Percentiles rank a stretch among this genome's conserved stretches.
phyloP scores from a whole-genome alignment of 441 rosid species.

The Syzygium malaccense region DNA sequence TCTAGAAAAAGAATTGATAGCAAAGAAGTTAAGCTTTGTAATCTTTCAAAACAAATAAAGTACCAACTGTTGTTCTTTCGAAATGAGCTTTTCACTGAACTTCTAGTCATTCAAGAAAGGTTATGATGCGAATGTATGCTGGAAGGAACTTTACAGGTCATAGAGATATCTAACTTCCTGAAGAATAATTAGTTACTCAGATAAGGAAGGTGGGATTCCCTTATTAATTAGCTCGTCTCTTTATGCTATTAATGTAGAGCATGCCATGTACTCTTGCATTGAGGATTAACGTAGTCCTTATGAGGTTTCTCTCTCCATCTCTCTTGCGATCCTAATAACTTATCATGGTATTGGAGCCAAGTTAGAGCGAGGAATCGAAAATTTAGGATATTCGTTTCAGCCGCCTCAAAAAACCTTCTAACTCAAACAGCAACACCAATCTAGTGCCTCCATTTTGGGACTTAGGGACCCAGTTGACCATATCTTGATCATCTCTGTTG shows the following conservation, averaged over 20 bases:
- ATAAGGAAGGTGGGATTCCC: background rate
- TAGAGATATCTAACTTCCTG: background rate
- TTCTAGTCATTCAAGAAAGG: background rate
- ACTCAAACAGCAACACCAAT: background rate
- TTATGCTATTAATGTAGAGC: background rate
- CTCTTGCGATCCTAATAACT: background rate
- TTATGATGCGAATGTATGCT: background rate
- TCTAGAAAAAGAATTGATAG: background rate
- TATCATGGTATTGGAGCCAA: background rate
- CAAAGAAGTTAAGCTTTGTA: background rate
- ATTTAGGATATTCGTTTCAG: background rate
- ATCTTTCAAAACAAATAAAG: background rate
- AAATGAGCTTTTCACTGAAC: background rate
- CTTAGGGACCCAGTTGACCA: background rate
- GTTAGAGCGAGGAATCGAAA: background rate
- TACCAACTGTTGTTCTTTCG: background rate
- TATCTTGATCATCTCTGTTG: background rate
- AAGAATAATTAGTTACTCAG: background rate
- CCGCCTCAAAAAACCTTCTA: background rate
- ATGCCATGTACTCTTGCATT: background rate
- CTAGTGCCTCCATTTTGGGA: background rate
- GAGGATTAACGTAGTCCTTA: background rate
- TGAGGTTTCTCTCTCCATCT: background rate
- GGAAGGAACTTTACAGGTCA: background rate
- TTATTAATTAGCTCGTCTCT: background rate